Evolutionary conservation across 805 yeast species (phyloP).

Genomic region (Myxozyma mucilagina): DNA sequence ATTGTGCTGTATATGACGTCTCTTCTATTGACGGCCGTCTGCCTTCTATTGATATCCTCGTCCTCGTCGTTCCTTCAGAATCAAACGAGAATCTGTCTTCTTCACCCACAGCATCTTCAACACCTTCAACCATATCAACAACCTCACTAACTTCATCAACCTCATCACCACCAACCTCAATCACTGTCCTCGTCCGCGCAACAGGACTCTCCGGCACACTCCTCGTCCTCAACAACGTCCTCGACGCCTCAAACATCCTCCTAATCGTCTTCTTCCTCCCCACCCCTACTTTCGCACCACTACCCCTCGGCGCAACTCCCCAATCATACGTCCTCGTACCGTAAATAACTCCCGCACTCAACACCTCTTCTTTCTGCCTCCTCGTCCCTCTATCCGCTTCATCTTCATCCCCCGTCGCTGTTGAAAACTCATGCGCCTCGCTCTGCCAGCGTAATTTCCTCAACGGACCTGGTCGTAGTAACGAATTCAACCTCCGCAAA

Average conservation of each 20-base stretch:
- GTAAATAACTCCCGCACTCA: conserved; percentile 39
- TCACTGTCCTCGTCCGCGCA: not conserved
- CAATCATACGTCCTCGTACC: conserved; percentile 55
- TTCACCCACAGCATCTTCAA: conserved; percentile 12
- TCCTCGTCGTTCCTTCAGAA: conserved; percentile 1
- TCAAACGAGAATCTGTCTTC: conserved; percentile 10
- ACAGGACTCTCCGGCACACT: conserved; percentile 14
- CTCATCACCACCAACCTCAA: not conserved
- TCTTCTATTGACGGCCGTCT: too few relatives aligned
- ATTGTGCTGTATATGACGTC: not conserved
- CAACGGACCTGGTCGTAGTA: too few relatives aligned
- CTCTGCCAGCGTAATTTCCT: too few relatives aligned
- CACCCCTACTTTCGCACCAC: not conserved
- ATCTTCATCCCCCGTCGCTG: too few relatives aligned
- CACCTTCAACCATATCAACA: not conserved
- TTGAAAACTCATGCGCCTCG: too few relatives aligned
- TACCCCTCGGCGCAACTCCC: conserved; percentile 39
- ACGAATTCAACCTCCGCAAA: too few relatives aligned
- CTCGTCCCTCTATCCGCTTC: too few relatives aligned
- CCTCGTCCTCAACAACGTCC: conserved; percentile 3
- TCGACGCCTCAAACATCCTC: conserved; percentile 10
- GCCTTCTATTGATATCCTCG: conserved; percentile 3
- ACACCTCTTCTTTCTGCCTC: conserved; percentile 16
- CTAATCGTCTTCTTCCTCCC: conserved; percentile 2
- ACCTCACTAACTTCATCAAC: not conserved